Evolutionary conservation across 1,284 basidiomycete genomes (phyloP), one percentile per base, ranked within the genome.

Genomic region (Cerrena zonata): DNA sequence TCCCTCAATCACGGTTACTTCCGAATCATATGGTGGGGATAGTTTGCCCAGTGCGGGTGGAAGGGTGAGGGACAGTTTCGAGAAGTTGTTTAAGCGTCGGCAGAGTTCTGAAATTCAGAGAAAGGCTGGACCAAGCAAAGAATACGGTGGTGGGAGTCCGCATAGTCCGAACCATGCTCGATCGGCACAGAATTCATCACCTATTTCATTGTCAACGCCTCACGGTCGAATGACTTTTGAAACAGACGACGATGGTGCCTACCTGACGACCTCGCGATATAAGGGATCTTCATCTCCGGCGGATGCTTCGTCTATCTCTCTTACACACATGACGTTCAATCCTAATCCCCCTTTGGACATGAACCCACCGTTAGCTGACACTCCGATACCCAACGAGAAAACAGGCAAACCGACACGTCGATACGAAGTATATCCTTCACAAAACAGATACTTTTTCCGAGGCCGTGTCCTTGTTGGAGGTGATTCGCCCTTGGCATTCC

Each of bases 381-480:
- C 76, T 2, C 83, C 83, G 12, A 54, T 73, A 12, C 53, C 70
- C 18, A 65, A 73, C 60, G 67, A 60, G n/a, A 61, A 63, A 45
- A 74, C 75, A 2, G 68, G 69, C 2, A 71, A 72, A 52, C 61
- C 63, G 18, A 58, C 78, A 45, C 77, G 77, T 43, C 79, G 80
- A 47, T 84, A 84, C 65, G 69, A 82, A 56, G 62, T 73, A 34
- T 79, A 88, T 62, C 81, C 82, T 2, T 89, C 86, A 3, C 72
- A 78, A 51, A 91, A 90, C 66, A 74, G 71, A n/a, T 94, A 89
- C 67, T 86, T 86, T 61, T 71, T 85, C 47, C 60, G 73, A 1
- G 94, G 93, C 0, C 76, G 73, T 49, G 52, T 91, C 12, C 69
- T 95, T 57, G 88, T 86, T 0, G 91, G 91, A n/a, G 90, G 90